A percentile compares a stretch with the other conserved stretches of the same genome.
These are phyloP conservation scores for Fusarium euwallaceae DNA, from an alignment of 2,329 filamentous ascomycete species.

Conservation along the genomic window DNA sequence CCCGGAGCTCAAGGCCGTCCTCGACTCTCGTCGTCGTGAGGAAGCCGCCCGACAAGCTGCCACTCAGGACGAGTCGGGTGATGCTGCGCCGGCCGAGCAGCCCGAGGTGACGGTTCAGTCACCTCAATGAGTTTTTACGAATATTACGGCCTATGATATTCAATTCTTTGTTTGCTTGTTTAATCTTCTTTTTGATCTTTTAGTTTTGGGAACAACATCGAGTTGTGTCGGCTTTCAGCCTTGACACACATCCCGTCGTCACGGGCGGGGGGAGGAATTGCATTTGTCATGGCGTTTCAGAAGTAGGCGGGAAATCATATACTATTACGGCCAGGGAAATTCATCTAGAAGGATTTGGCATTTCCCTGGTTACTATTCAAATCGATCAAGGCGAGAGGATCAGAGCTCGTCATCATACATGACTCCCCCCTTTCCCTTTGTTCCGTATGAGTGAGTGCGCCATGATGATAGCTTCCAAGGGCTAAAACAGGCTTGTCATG, in stretches of 20 bases:
- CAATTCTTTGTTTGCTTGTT: neutral
- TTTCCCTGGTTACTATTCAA: conserved; percentile 15
- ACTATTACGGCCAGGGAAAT: conserved; percentile 16
- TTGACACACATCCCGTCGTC: conserved; percentile 28
- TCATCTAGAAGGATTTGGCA: conserved; percentile 20
- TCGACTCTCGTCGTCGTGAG: conserved; percentile 68
- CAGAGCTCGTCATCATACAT: conserved; percentile 3
- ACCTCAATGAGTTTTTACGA: conserved; percentile 44
- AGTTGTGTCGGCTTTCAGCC: conserved; percentile 24
- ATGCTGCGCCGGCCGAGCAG: conserved; percentile 28
- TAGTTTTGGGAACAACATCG: conserved; percentile 23
- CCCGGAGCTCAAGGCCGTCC: conserved; percentile 68
- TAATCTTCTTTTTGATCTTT: neutral
- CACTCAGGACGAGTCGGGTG: conserved; percentile 32
- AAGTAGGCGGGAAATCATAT: conserved; percentile 40
- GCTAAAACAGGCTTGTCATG: neutral
- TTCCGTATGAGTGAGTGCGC: neutral
- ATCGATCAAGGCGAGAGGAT: conserved; percentile 12
- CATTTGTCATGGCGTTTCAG: conserved; percentile 49
- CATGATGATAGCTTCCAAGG: neutral
- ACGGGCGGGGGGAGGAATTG: conserved; percentile 35
- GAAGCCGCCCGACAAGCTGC: conserved; percentile 51
- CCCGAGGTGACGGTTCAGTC: conserved; percentile 45
- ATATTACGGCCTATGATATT: conserved; percentile 29
- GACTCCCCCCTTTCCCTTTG: neutral